Base-by-base conservation (phyloP, 2,329 filamentous ascomycete genomes). In the Sclerotinia trifoliorum region DNA sequence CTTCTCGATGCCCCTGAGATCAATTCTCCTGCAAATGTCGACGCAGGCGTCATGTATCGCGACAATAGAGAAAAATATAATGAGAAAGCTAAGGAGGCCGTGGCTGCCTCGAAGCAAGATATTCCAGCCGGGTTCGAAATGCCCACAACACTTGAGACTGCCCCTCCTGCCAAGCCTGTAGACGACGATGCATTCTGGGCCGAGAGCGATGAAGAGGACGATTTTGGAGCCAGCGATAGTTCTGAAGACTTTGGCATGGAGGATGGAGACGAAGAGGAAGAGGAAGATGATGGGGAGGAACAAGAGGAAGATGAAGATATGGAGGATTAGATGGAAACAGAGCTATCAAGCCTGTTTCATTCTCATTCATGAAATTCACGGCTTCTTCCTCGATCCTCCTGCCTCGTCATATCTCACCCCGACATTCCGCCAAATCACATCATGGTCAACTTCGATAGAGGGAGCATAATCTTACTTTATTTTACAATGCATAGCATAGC, bases 1-100 rank as follows among this genome's bases (percentile, higher is more conserved):
- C 87, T 99, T 2, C 88, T 99, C 67, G 95, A 98, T 78, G 93
- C 97, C 75, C 93, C 94, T 19, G 94, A 99, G 79, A 92, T 96
- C 75, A 93, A 89, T 74, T 97, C 93, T 0, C 93, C 95, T 0
- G 95, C 94, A 71, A 98, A 98, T 78, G 94, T 98, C 67, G 94
- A 98, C 74, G 94, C 95, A 2, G 88, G 92, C 68, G 90, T 97
- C 32, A 86, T 93, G 82, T 90, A 96, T 75, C 89, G 94, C 70
- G 92, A 94, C 74, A 80, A 89, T 44, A 87, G 88, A 0, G 81
- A 83, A 1, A 79, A 83, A 44, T 99, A 96, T 83, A 88, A 92
- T 76, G 80, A 82, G 55, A 85, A 84, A 74, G 92, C 94, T 2
- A 83, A 81, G 71, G 85, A 87, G 55, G 86, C 93, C 44, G 90